phyloP scores from a whole-genome alignment of 2,329 filamentous ascomycete species.

The Fusarium austroafricanum region DNA sequence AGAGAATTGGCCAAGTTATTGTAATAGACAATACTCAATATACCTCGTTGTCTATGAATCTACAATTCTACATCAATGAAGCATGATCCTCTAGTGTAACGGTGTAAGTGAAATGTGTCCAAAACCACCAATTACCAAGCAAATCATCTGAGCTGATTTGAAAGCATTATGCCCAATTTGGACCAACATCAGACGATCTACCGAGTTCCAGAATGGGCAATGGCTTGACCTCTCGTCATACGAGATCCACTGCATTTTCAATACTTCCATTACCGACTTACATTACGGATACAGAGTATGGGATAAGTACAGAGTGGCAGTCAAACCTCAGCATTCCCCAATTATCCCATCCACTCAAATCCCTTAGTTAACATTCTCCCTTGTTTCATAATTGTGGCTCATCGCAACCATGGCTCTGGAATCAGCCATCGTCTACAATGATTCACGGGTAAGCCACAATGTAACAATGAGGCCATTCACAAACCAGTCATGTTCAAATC shows the following conservation, averaged over 20 bases:
- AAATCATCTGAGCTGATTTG: conserved; percentile 32
- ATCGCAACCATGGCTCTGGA: conserved; percentile 9
- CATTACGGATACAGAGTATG: too few relatives aligned
- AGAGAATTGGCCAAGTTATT: too few relatives aligned
- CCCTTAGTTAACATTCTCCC: conserved; percentile 18
- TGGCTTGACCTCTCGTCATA: conserved; percentile 4
- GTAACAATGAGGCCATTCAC: neutral
- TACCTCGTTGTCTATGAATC: too few relatives aligned
- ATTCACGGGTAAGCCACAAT: conserved; percentile 17
- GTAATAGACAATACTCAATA: too few relatives aligned
- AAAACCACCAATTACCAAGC: conserved; percentile 29
- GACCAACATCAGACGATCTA: conserved; percentile 30
- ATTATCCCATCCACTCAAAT: conserved; percentile 16
- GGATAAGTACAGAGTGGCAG: too few relatives aligned
- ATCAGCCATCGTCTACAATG: conserved; percentile 5
- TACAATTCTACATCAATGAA: neutral
- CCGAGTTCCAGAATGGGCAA: neutral
- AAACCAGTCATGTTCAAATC: conserved; percentile 2
- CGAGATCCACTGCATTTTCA: neutral
- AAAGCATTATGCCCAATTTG: conserved; percentile 21
- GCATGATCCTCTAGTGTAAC: neutral
- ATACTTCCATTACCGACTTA: too few relatives aligned
- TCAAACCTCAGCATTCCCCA: neutral
- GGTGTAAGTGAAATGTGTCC: conserved; percentile 35
- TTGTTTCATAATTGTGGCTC: conserved; percentile 28